These are phyloP conservation scores for Xylariaceae sp. DNA, from an alignment of 2,329 filamentous ascomycete species.

Conservation along the genomic window DNA sequence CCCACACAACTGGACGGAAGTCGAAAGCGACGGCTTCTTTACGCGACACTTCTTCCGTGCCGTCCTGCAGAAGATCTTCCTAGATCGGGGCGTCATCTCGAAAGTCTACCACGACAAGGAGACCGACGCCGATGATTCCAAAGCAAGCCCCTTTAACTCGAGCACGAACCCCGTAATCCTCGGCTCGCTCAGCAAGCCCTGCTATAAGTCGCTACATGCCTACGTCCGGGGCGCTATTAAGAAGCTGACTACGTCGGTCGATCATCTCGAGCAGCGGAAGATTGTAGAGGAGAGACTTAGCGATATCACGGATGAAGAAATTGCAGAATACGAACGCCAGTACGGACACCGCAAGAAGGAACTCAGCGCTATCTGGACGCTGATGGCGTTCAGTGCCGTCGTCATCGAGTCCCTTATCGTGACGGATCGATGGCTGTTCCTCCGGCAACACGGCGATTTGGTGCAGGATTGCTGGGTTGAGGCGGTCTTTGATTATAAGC, in stretches of 20 bases:
- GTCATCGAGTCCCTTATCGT: constrained; percentile 89
- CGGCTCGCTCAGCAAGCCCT: constrained; percentile 74
- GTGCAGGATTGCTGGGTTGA: constrained; percentile 83
- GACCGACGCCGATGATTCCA: constrained; percentile 11
- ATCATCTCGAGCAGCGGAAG: constrained; percentile 51
- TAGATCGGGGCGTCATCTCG: constrained; percentile 73
- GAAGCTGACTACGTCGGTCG: constrained; percentile 60
- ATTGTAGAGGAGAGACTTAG: constrained; percentile 62
- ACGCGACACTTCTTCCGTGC: constrained; percentile 89
- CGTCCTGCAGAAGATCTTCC: constrained; percentile 83
- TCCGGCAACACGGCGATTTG: constrained; percentile 68
- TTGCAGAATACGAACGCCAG: constrained; percentile 61
- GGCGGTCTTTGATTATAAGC: constrained; percentile 79
- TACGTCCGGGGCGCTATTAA: constrained; percentile 77
- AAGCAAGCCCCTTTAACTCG: constrained; percentile 43
- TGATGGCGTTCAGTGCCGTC: constrained; percentile 93
- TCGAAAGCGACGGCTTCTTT: constrained; percentile 84
- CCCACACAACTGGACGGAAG: constrained; percentile 80
- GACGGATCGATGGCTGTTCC: constrained; percentile 80
- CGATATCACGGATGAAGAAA: constrained; percentile 67
- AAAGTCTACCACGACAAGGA: constrained; percentile 46
- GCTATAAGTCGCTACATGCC: constrained; percentile 66
- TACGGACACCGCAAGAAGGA: constrained; percentile 70
- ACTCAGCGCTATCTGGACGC: constrained; percentile 79
- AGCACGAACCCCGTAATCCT: constrained; percentile 79